Evolutionary conservation across 2,329 filamentous ascomycete species (phyloP), one percentile per base, ranked within the genome.

Genomic region (Fusarium graminum): DNA sequence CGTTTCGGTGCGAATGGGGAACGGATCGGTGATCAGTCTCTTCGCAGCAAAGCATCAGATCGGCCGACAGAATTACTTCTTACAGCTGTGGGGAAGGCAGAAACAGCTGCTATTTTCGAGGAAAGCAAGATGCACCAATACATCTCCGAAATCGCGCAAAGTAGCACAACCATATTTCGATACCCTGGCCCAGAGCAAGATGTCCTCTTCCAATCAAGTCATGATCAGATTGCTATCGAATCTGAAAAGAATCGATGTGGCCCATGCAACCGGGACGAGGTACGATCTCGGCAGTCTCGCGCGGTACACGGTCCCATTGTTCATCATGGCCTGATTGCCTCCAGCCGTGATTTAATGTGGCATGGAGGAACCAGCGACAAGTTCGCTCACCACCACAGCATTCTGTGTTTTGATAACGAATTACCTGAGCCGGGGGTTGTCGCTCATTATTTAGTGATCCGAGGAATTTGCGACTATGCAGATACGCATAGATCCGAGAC

Each of bases 281-380:
- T 25, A 7, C 43, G 12, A 25, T n/a, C n/a, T 16, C 38, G 34
- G 34, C 25, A 19, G 12, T 17, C 29, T 45, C 29, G 36, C 29
- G 29, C 5, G 29, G 29, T 9, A 30, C 28, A 32, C 26, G 19
- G 25, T 6, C 38, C 47, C 4, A 42, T 32, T 6, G 28, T 51
- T 22, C 47, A 51, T 42, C n/a, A 51, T 29, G 47, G 47, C 16
- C 38, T 42, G 19, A 30, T 51, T 14, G 47, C 47, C 16, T 42
- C 38, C 38, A 26, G 38, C 10, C 47, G 8, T n/a, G 28, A 25
- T 16, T 29, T 9, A 16, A 26, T 41, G 28, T 7, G 10, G 6
- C 44, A 34, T 9, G 29, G 28, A 29, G 9, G 10, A 19, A 42
- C 16, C 11, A 38, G 38, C 8, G 47, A 51, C 14, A 32, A 6